phyloP scores from a whole-genome alignment of 495 filamentous ascomycete genomes.

The Neurospora hispaniola region DNA sequence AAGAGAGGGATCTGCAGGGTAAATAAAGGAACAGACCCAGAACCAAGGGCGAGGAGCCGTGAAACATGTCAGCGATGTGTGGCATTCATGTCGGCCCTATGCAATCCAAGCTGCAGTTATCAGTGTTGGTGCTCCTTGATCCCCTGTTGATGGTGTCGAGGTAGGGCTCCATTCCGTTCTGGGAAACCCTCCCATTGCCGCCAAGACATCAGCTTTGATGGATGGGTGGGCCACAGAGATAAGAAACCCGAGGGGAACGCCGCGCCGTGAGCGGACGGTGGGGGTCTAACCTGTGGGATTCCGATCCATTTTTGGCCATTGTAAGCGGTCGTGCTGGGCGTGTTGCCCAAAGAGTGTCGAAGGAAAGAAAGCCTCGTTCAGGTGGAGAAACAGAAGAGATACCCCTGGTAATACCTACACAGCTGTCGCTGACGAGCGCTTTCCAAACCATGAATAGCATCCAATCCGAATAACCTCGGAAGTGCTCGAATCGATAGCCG shows the following conservation, averaged over 20 bases:
- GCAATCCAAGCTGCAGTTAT: slow-evolving; percentile 1
- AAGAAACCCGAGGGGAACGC: slow-evolving; percentile 13
- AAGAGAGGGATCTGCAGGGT: slow-evolving; percentile 13
- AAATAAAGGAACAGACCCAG: slow-evolving; percentile 11
- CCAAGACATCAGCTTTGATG: slow-evolving; percentile 9
- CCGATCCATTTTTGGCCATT: slow-evolving; percentile 4
- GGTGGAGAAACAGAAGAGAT: not conserved
- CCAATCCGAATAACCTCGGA: not conserved
- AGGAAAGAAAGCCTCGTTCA: not conserved
- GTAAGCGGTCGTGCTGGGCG: not conserved
- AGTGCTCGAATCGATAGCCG: too few species aligned
- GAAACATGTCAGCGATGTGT: not conserved
- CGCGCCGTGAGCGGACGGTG: slow-evolving; percentile 6
- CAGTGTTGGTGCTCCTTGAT: not conserved
- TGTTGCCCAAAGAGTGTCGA: not conserved
- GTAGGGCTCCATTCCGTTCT: slow-evolving; percentile 12
- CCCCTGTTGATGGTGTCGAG: not conserved
- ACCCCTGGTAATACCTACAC: not conserved
- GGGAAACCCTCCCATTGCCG: slow-evolving; percentile 7
- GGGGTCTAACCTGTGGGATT: slow-evolving; percentile 9
- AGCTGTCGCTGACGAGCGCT: not conserved
- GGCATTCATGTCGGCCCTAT: not conserved
- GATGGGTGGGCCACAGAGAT: slow-evolving; percentile 9
- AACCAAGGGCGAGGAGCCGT: not conserved
- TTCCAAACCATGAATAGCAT: not conserved